Base-by-base conservation (phyloP, 2,329 filamentous ascomycete species). In the Neodidymelliopsis sp. region DNA sequence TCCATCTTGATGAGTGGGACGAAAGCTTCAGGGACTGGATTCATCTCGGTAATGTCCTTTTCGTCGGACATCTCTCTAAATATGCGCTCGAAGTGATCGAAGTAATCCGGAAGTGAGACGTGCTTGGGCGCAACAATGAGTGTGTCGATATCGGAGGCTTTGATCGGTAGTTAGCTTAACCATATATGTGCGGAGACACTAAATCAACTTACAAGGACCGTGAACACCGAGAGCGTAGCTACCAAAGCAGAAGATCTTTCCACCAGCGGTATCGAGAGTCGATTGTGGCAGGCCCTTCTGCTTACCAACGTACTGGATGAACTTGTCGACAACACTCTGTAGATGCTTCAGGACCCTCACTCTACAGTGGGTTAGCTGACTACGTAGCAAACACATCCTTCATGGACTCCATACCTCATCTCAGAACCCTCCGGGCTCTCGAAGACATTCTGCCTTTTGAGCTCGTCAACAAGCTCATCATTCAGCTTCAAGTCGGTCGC, bases 1-100 rank as follows among this genome's bases (percentile, higher is more conserved):
- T 96, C 90, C 66, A 97, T 90, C 72, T 97, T 97, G 78, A 99
- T 97, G 70, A 99, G 96, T 36, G 94, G 94, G 6, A 97, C 93
- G 66, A 90, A 96, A 4, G 93, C 91, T 66, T 96, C 93, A 36
- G 87, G 87, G 27, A 99, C 94, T 0, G 88, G 84, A 2, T 90
- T 87, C 64, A 97, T 80, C 69, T 95, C 90, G 52, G 89, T 88
- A 62, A 97, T 90, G 50, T 91, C 82, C n/a, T 86, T 89, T 27
- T 84, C 77, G 7, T 88, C 84, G 1, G 90, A 86, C 83, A 94
- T 87, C 59, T 87, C 81, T 60, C 87, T 78, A 37, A 99, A 83
- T 36, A 95, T 77, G 15, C 84, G 79, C n/a, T 92, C 92, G 62
- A 97, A 97, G 63, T 89, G 80, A 41, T 89, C 79, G 77, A 99